Evolutionary conservation across 805 yeast genomes (phyloP).

Genomic region (Kockiozyma suomiensis): DNA sequence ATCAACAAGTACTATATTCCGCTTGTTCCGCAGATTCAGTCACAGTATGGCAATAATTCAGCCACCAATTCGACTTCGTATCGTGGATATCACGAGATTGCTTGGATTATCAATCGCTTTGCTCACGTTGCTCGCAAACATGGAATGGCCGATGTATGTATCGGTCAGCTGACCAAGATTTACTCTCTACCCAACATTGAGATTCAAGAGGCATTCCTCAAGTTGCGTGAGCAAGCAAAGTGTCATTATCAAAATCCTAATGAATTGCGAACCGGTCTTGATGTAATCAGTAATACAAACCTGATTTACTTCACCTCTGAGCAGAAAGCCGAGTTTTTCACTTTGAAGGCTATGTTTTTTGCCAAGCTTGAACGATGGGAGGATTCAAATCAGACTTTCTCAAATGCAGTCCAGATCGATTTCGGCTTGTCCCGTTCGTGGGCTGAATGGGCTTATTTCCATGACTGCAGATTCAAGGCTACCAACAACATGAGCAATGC

Average conservation of each 20-base stretch:
- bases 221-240: constrained; percentile 94
- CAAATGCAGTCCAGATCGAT: constrained; percentile 96
- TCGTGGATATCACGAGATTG: constrained; percentile 97
- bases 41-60: constrained; percentile 47
- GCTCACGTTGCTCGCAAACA: constrained; percentile 99
- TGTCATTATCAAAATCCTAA: constrained; percentile 92
- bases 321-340: constrained; percentile 97
- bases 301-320: constrained; percentile 94
- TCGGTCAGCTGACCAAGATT: constrained; percentile 86
- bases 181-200: constrained; percentile 96
- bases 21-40: constrained; percentile 81
- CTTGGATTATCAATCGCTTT: constrained; percentile 97
- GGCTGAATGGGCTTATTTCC: constrained; percentile 99
- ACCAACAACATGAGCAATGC: constrained; percentile 85
- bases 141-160: constrained; percentile 94
- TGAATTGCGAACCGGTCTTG: constrained; percentile 92
- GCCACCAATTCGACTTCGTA: constrained; percentile 90
- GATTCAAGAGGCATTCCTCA: constrained; percentile 95
- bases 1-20: constrained; percentile 94
- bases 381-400: constrained; percentile 97
- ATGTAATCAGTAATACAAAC: constrained; percentile 94
- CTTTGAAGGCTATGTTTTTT: constrained; percentile 96
- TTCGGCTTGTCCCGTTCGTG: constrained; percentile 94
- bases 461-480: constrained; percentile 83
- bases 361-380: constrained; percentile 88